Percentiles rank a stretch among this genome's conserved stretches.
These are phyloP conservation scores for Grosmannia huntii DNA, from an alignment of 2,329 filamentous ascomycete genomes.

Conservation along the genomic window DNA sequence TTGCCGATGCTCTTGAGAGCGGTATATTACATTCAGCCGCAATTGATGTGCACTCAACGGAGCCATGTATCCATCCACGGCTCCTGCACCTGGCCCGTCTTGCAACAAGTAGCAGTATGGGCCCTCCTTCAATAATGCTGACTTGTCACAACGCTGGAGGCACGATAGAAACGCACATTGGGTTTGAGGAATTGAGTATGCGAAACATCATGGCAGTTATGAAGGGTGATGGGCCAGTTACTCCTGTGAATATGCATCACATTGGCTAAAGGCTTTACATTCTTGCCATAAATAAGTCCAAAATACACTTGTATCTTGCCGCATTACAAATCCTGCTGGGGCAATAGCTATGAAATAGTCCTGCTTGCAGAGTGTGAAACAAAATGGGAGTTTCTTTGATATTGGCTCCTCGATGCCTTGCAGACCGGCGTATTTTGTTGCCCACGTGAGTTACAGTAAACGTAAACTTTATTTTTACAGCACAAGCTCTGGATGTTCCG, in stretches of 20 bases:
- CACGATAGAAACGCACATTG: constrained; percentile 52
- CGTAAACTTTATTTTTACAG: too few species aligned
- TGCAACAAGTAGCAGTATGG: constrained; percentile 3
- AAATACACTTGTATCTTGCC: too few species aligned
- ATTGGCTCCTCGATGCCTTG: too few species aligned
- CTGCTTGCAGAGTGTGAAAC: too few species aligned
- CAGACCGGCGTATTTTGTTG: too few species aligned
- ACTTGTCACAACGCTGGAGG: constrained; percentile 58
- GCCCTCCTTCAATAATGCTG: constrained; percentile 30
- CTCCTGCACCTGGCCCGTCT: constrained; percentile 26
- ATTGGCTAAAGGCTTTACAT: background rate
- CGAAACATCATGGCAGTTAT: constrained; percentile 50
- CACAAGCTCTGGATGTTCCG: too few species aligned
- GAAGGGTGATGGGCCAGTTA: constrained; percentile 31
- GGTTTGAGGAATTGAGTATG: constrained; percentile 55
- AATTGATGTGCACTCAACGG: constrained; percentile 50
- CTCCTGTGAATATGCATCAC: constrained; percentile 49
- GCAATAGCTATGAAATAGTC: too few species aligned
- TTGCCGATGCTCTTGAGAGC: constrained; percentile 43
- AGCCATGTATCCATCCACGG: constrained; percentile 39
- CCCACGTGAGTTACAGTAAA: too few species aligned
- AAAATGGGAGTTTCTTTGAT: too few species aligned
- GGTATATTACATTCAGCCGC: constrained; percentile 39
- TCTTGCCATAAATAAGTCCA: background rate
- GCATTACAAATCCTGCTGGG: too few species aligned